phyloP scores from a whole-genome alignment of 176 grass and related monocot species.

The Rhipidocladum racemiflorum region DNA sequence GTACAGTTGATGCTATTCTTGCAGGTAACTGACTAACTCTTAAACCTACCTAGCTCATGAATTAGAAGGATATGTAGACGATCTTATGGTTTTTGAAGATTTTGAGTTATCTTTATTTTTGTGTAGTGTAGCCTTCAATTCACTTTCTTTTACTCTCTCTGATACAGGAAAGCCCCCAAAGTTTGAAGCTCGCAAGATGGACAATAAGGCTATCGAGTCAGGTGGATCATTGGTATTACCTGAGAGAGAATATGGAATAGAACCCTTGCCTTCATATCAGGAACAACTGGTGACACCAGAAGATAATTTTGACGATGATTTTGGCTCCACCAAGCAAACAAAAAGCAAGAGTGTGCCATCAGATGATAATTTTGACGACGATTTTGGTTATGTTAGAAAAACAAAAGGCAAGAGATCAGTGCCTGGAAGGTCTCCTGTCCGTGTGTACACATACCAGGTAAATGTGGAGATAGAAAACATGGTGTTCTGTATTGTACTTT shows the following conservation, averaged over 20 bases:
- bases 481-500: conserved; percentile 19
- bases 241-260: conserved; percentile 49
- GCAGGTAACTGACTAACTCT: conserved; percentile 53
- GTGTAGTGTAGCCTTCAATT: not conserved
- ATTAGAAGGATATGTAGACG: not conserved
- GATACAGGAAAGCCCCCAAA: conserved; percentile 74
- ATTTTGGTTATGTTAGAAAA: conserved; percentile 49
- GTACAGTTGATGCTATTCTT: conserved; percentile 90
- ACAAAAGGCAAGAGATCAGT: conserved; percentile 41
- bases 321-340: conserved; percentile 36
- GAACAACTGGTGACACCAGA: conserved; percentile 30
- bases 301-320: conserved; percentile 34
- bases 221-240: conserved; percentile 39
- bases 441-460: conserved; percentile 82
- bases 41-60: not conserved
- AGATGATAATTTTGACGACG: conserved; percentile 32
- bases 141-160: conserved; percentile 12
- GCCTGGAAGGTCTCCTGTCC: conserved; percentile 51
- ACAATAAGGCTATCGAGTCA: conserved; percentile 35
- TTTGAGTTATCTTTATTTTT: not conserved
- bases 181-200: conserved; percentile 71
- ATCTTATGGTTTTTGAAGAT: conserved; percentile 32
- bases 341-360: conserved; percentile 38
- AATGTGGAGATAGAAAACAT: conserved; percentile 14
- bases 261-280: conserved; percentile 44